Conservation (phyloP, 768 basidiomycete species). For the Termitomyces sp. region DNA sequence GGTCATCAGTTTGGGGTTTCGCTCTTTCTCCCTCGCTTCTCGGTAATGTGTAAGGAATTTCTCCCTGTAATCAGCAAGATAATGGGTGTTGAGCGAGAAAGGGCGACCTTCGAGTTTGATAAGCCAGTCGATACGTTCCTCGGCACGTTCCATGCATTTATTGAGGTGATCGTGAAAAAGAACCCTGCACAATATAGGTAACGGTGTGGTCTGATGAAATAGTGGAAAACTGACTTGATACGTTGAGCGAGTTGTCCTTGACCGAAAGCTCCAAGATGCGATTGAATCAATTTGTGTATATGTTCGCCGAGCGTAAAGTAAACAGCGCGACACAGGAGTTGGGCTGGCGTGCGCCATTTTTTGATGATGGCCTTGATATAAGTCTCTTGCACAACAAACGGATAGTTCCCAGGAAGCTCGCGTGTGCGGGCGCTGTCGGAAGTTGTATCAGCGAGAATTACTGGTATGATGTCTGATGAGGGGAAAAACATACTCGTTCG, state of each 20-base stretch:
- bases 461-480: background rate
- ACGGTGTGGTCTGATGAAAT: background rate
- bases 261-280: conserved; percentile 47
- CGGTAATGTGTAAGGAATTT: conserved; percentile 50
- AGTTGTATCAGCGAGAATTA: background rate
- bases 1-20: conserved; percentile 18
- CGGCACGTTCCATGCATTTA: conserved; percentile 30
- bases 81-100: conserved; percentile 42
- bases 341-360: conserved; percentile 45
- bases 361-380: conserved; percentile 41
- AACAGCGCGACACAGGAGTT: conserved; percentile 35
- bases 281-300: conserved; percentile 34
- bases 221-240: conserved; percentile 24
- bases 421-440: conserved; percentile 56
- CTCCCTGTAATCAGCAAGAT: conserved; percentile 35
- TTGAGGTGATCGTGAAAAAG: conserved; percentile 48
- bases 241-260: conserved; percentile 47
- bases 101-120: conserved; percentile 38
- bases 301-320: conserved; percentile 31
- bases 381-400: conserved; percentile 50
- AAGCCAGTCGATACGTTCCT: conserved; percentile 39
- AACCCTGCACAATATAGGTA: conserved; percentile 25
- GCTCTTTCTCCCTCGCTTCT: conserved; percentile 29
- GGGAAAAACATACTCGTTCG: conserved; percentile 34
- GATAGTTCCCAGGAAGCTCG: conserved; percentile 64